These are phyloP conservation scores for Dothistroma septosporum DNA, from an alignment of 2,329 filamentous ascomycete species.

Conservation along the genomic window DNA sequence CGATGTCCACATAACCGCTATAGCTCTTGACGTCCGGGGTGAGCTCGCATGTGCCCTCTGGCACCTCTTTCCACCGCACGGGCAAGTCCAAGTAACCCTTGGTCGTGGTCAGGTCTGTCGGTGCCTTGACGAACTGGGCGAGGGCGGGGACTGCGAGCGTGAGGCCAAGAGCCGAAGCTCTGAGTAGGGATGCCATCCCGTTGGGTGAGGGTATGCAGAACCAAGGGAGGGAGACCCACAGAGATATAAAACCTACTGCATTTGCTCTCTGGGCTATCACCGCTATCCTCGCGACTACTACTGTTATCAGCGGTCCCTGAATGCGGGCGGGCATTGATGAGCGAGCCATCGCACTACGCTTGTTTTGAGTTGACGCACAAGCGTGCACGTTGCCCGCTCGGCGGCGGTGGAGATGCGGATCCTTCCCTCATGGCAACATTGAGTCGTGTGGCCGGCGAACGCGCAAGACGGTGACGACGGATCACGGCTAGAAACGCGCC, in stretches of 20 bases:
- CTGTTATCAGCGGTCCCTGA: neutral
- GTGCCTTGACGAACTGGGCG: constrained; percentile 45
- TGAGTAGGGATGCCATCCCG: constrained; percentile 8
- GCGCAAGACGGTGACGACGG: no score
- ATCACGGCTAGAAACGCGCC: no score
- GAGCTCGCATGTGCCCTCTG: constrained; percentile 45
- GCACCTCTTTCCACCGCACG: constrained; percentile 57
- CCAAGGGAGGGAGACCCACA: neutral
- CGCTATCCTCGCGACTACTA: neutral
- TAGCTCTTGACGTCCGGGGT: constrained; percentile 50
- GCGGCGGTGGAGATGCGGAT: no score
- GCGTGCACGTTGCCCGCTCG: neutral
- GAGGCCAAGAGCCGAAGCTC: constrained; percentile 7
- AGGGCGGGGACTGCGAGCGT: constrained; percentile 4
- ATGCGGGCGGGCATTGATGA: no score
- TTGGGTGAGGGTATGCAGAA: neutral
- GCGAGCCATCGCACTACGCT: neutral
- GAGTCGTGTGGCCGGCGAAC: no score
- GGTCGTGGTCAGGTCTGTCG: constrained; percentile 42
- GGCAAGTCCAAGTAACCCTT: constrained; percentile 47
- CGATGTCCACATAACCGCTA: constrained; percentile 38
- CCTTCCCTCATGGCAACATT: no score
- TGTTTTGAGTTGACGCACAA: neutral
- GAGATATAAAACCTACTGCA: neutral
- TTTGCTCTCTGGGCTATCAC: neutral